phyloP scores from a whole-genome alignment of 768 basidiomycete genomes.

The Tulasnella calospora region DNA sequence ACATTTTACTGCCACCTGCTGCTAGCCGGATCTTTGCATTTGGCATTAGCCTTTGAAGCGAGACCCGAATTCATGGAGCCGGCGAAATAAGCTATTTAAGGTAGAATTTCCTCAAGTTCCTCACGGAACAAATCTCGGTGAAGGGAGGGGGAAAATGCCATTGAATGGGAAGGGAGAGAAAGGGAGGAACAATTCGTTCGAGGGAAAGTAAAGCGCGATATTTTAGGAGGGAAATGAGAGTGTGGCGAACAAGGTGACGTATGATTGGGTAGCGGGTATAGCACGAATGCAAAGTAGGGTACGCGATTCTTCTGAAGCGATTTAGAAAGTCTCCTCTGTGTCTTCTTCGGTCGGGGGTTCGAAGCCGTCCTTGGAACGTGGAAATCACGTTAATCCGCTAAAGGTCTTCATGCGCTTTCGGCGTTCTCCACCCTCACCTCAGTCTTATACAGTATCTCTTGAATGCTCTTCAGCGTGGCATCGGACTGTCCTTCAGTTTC shows the following conservation, averaged over 20 bases:
- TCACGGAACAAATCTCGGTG: neutral
- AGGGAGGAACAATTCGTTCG: neutral
- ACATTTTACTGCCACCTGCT: neutral
- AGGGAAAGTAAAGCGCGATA: neutral
- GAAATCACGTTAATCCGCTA: neutral
- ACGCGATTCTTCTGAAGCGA: neutral
- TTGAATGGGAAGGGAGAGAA: neutral
- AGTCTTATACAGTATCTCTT: slow-evolving; percentile 75
- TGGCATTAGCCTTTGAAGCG: neutral
- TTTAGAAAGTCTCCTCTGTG: slow-evolving; percentile 25
- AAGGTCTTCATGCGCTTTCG: neutral
- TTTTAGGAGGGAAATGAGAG: neutral
- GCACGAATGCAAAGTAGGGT: neutral
- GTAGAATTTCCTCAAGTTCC: neutral
- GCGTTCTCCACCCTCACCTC: slow-evolving; percentile 6
- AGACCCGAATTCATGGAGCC: neutral
- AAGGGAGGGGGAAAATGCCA: neutral
- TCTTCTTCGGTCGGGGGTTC: slow-evolving; percentile 21
- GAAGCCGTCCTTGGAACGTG: slow-evolving; percentile 16
- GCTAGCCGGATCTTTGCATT: neutral
- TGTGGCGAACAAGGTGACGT: neutral
- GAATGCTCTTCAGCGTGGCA: slow-evolving; percentile 65
- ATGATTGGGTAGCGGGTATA: neutral
- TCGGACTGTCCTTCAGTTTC: slow-evolving; percentile 57
- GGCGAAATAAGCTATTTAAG: slow-evolving; percentile 1